These are phyloP conservation scores for Candida dajiaensis DNA, from an alignment of 805 yeast species.

Conservation along the genomic window DNA sequence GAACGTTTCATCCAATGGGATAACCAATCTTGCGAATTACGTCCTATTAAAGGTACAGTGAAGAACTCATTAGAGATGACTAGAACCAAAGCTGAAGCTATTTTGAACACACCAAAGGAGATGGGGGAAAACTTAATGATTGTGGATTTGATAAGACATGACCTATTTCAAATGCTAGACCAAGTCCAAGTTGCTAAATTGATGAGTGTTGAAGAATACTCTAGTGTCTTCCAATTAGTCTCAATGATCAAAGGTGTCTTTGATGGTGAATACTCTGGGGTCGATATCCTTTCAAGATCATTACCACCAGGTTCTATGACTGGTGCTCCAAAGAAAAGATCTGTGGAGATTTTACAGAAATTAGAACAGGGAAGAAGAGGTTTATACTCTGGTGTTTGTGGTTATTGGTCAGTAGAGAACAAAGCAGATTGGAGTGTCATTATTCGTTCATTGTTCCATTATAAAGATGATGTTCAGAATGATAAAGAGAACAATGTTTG, in stretches of 20 bases:
- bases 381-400: constrained; percentile 88
- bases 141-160: constrained; percentile 92
- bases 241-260: constrained; percentile 71
- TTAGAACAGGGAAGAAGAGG: constrained; percentile 50
- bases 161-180: constrained; percentile 60
- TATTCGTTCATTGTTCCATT: constrained; percentile 75
- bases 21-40: constrained; percentile 54
- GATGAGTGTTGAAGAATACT: constrained; percentile 90
- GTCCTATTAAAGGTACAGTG: constrained; percentile 97
- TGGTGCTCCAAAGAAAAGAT: constrained; percentile 95
- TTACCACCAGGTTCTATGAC: constrained; percentile 99
- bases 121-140: constrained; percentile 96
- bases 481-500: constrained; percentile 37
- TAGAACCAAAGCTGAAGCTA: constrained; percentile 50
- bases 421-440: constrained; percentile 95
- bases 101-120: constrained; percentile 82
- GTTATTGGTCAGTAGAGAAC: constrained; percentile 88
- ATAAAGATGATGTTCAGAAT: constrained; percentile 39
- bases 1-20: constrained; percentile 87
- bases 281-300: constrained; percentile 72
- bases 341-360: constrained; percentile 72
- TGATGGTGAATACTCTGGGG: constrained; percentile 44
- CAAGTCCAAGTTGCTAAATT: constrained; percentile 68
- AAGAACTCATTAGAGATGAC: constrained; percentile 52
- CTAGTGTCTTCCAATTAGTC: constrained; percentile 86